Base-by-base conservation (phyloP, 495 filamentous ascomycete species). In the Podospora comata region DNA sequence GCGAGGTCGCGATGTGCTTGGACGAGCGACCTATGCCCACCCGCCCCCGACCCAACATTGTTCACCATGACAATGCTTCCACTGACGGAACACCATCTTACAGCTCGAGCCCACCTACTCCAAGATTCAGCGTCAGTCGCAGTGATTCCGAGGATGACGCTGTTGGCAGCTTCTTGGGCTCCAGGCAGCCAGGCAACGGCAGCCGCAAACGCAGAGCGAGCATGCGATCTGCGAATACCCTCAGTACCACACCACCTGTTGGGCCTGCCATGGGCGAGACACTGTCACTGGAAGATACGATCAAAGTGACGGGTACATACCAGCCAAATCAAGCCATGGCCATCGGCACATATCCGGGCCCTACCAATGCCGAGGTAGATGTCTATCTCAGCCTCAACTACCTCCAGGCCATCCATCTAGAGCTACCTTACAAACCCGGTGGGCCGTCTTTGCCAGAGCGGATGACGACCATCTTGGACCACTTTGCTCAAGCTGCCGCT, bases 81-180 rank as follows among this genome's bases (percentile, higher is more conserved):
- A 66, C 74, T 19, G 0, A 7, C 23, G 55, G 19, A 58, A 1
- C 19, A 11, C 72, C 77, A 26, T 79, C 82, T 0, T 83, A 80
- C 62, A 79, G 75, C 68, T 81, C 81, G 1, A 83, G 78, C 62
- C 79, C 80, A 39, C 75, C 71, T 53, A 80, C 77, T 4, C 81
- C 82, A 16, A 71, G 80, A 71, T 75, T 86, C 66, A 78, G 80
- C 68, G 77, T 87, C 54, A 90, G 87, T 71, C 84, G 86, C 53
- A 91, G 87, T 73, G 87, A 89, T 30, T 85, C 85, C 3, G 90
- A 92, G 72, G 89, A 91, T 62, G 86, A 86, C 63, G 83, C 84
- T 15, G 83, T 89, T 63, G 88, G 88, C 26, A 86, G 82, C 65
- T 85, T 87, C 60, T 74, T 90, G 18, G 84, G 85, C 9, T 78